Base-by-base conservation (phyloP, 805 yeast species). In the Citeromyces nyonsensis region DNA sequence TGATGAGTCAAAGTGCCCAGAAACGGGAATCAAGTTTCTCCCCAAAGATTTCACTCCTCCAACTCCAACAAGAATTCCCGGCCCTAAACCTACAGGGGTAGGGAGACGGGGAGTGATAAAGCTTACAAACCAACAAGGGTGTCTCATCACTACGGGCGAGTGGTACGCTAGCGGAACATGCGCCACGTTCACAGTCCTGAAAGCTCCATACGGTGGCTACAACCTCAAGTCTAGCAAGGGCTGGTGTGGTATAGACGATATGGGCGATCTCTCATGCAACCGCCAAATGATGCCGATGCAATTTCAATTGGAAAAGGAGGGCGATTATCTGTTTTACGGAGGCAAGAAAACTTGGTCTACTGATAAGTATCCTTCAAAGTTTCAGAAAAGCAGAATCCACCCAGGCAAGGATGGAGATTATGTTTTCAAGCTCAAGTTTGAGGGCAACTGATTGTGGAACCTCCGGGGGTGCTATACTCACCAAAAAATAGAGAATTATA, bases 91-190 rank as follows among this genome's bases (percentile, higher is more conserved):
- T 11, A 46, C 58, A 1, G 44, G 49, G 24, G 40, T 37, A 3
- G 44, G 47, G 13, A 35, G 42, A 2, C 38, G 48, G 31, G 85
- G 83, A 2, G 60, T 51, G 43, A 45, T 81, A 30, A 63, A 57
- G 33, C 53, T 72, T 10, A 47, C 62, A 12, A 67, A 56, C 28
- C 66, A 74, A 36, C 40, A 52, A 4, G 95, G 94, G 7, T 83
- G 95, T 53, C 56, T 88, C 36, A 88, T 86, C 45, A 70, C 80
- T 38, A 80, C 71, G 45, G 98, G 98, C 4, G 67, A 72, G 41
- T 86, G 94, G 91, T 82, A 77, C 54, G 48, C 66, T 4, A 61
- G 64, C 11, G 95, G 95, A 1, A 71, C 91, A 0, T 88, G 96
- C 52, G 97, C 95, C 4, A 72, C 78, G 4, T 86, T 63, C 54